Conservation (phyloP, 2,329 filamentous ascomycete genomes). For the Lachnellula suecica region DNA sequence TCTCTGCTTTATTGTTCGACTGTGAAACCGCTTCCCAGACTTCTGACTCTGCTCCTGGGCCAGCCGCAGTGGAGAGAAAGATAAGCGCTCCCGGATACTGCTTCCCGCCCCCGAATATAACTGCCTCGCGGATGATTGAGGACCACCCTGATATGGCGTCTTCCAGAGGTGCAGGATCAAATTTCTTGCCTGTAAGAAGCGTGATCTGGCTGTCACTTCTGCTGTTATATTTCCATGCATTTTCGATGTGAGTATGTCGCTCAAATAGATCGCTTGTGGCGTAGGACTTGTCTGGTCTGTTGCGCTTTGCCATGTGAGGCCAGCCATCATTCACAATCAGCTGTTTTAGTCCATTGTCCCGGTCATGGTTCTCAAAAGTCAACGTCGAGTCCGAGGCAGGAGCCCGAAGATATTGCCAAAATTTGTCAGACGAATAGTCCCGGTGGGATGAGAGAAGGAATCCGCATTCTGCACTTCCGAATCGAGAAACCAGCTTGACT, state of each 20-base stretch:
- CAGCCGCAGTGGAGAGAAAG: constrained; percentile 39
- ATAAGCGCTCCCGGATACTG: constrained; percentile 57
- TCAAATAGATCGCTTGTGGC: constrained; percentile 64
- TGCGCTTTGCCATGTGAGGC: constrained; percentile 59
- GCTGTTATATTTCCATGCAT: constrained; percentile 63
- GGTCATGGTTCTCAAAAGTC: constrained; percentile 45
- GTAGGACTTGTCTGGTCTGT: constrained; percentile 58
- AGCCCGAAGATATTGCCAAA: constrained; percentile 59
- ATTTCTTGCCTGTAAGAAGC: constrained; percentile 67
- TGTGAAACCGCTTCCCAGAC: constrained; percentile 45
- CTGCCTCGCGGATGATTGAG: constrained; percentile 48
- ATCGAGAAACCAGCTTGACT: constrained; percentile 59
- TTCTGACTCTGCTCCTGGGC: constrained; percentile 38
- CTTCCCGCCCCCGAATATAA: constrained; percentile 60
- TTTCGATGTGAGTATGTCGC: constrained; percentile 46
- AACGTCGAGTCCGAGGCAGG: constrained; percentile 35
- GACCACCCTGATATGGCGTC: constrained; percentile 46
- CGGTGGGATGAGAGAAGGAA: constrained; percentile 64
- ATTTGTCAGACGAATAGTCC: constrained; percentile 50
- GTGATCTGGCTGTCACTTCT: constrained; percentile 61
- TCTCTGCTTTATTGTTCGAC: constrained; percentile 48
- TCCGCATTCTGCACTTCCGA: constrained; percentile 66
- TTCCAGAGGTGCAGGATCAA: constrained; percentile 63
- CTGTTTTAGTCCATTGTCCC: constrained; percentile 43
- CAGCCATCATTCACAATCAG: constrained; percentile 54